Base-by-base conservation (phyloP, 192 early-diverging fungal species). In the Piromyces sp. region DNA sequence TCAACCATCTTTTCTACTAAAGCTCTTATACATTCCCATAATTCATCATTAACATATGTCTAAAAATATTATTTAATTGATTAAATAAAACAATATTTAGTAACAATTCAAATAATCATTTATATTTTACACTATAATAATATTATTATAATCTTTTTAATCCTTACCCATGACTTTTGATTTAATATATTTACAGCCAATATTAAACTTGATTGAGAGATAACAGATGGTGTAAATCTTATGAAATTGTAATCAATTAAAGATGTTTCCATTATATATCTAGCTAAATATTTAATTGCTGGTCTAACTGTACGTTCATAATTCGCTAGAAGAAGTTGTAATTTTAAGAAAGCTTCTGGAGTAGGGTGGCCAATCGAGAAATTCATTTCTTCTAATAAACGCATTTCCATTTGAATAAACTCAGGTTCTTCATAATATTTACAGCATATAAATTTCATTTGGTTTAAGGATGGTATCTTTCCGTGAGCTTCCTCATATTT, bases 401-500 rank as follows among this genome's bases (percentile, higher is more conserved):
- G 82, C 13, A 81, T 80, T 84, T 91, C 90, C 85, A 88, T 90
- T 16, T 78, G 80, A 26, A 88, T 37, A 81, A 91, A 89, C 30
- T 89, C 85, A 22, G 58, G 26, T 79, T 84, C 83, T 29, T 82
- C 79, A 22, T 79, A 81, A 30, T 33, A 36, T 37, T 87, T 33
- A 30, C 81, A 86, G 82, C 87, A 87, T 30, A 91, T 81, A 37
- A 86, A 84, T 38, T 81, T 80, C 26, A 91, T 85, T 26, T 85
- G 84, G 51, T 86, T 88, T 30, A 91, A 84, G 11, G 85, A 81
- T 16, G 90, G 90, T 30, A 89, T 87, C 26, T 85, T 83, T n/a
- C 90, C 90, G 85, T 91, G 90, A 81, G 88, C 90, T 82, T 91
- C 90, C 79, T 91, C 90, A 83, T 87, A 89, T 82, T 91, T 91